phyloP scores from a whole-genome alignment of 179 eudicot genomes.

The Amaranthus tricolor region DNA sequence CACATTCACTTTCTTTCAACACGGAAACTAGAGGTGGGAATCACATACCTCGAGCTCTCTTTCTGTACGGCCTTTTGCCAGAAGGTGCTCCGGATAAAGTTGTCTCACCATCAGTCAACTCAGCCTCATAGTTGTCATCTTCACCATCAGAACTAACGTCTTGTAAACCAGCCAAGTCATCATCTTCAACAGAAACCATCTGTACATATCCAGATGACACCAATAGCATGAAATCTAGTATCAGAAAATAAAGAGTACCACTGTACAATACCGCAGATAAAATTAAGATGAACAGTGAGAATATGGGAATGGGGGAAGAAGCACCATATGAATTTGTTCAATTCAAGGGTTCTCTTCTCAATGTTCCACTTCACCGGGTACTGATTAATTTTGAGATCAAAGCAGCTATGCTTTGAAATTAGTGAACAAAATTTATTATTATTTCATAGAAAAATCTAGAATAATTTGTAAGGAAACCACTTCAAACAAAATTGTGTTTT shows the following conservation, averaged over 20 bases:
- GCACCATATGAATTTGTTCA: no score
- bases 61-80: constrained; percentile 60
- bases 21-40: neutral
- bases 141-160: constrained; percentile 94
- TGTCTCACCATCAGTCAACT: constrained; percentile 69
- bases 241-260: constrained; percentile 2
- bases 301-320: no score
- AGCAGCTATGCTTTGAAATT: no score
- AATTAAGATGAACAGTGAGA: no score
- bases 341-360: no score
- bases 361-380: no score
- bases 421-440: no score
- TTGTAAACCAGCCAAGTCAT: constrained; percentile 95
- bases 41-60: constrained; percentile 68
- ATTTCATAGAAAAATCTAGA: no score
- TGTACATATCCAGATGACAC: constrained; percentile 17
- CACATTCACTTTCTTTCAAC: neutral
- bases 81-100: constrained; percentile 49
- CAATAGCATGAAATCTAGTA: constrained; percentile 5
- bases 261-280: no score
- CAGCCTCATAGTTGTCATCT: constrained; percentile 95
- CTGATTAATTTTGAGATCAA: no score
- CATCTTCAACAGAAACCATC: constrained; percentile 96
- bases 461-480: no score
- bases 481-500: no score